phyloP scores from a whole-genome alignment of 768 basidiomycete genomes.

The Calocybe gangraenosa region DNA sequence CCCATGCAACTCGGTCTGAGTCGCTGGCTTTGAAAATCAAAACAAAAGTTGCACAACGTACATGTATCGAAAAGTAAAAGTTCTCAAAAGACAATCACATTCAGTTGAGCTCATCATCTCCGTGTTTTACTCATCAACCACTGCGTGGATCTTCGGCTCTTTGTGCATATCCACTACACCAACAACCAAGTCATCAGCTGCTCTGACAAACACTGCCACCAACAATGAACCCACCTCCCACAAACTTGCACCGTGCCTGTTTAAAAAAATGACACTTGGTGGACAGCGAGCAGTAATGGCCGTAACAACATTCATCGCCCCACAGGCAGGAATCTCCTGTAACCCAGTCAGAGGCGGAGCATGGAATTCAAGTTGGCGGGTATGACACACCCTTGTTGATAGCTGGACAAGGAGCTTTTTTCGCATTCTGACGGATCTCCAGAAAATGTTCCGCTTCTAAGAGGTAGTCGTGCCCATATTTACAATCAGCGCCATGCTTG shows the following conservation, averaged over 20 bases:
- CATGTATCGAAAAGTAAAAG: neutral
- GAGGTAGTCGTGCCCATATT: conserved; percentile 60
- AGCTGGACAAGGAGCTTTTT: conserved; percentile 58
- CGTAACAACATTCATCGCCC: conserved; percentile 58
- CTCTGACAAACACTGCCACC: conserved; percentile 5
- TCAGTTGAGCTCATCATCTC: conserved; percentile 4
- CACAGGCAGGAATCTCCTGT: conserved; percentile 53
- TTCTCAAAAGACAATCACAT: neutral
- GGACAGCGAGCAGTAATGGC: conserved; percentile 44
- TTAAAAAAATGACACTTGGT: conserved; percentile 45
- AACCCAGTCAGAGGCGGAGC: conserved; percentile 10
- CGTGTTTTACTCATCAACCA: neutral
- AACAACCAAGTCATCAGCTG: conserved; percentile 16
- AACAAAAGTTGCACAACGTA: neutral
- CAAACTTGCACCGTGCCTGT: conserved; percentile 58
- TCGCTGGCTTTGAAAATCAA: conserved; percentile 25
- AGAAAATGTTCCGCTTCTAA: conserved; percentile 49
- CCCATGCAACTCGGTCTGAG: conserved; percentile 30
- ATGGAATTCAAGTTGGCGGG: conserved; percentile 1
- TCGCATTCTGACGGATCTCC: conserved; percentile 53
- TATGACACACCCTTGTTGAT: conserved; percentile 47
- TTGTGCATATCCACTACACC: conserved; percentile 37
- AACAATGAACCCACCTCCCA: conserved; percentile 47
- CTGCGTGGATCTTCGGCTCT: conserved; percentile 22
- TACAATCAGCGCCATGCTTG: conserved; percentile 54